phyloP scores from a whole-genome alignment of 2,329 filamentous ascomycete genomes.

The Paraphaeosphaeria sporulosa region DNA sequence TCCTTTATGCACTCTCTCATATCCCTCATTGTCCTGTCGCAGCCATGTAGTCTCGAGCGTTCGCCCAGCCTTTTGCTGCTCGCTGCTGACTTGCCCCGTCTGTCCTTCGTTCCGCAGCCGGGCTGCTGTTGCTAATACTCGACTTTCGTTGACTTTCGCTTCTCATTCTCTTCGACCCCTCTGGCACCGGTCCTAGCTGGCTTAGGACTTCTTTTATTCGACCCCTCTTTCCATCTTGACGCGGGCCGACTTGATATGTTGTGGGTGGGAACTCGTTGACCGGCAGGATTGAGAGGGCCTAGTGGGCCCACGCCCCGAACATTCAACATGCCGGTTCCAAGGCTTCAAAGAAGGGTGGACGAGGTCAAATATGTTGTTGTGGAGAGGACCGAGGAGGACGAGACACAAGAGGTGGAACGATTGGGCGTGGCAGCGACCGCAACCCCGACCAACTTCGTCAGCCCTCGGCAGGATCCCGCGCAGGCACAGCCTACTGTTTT shows the following conservation, averaged over 20 bases:
- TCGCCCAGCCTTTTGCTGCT: slow-evolving; percentile 44
- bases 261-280: slow-evolving; percentile 36
- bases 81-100: slow-evolving; percentile 42
- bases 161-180: slow-evolving; percentile 23
- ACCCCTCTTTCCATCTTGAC: slow-evolving; percentile 24
- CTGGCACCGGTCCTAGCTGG: slow-evolving; percentile 45
- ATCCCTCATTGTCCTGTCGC: slow-evolving; percentile 41
- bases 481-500: slow-evolving; percentile 19
- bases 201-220: slow-evolving; percentile 35
- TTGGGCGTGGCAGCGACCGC: slow-evolving; percentile 20
- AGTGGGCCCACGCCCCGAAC: slow-evolving; percentile 24
- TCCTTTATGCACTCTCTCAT: slow-evolving; percentile 48
- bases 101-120: slow-evolving; percentile 48
- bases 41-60: slow-evolving; percentile 45
- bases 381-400: slow-evolving; percentile 26
- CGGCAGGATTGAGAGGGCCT: slow-evolving; percentile 45
- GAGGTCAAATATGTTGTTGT: slow-evolving; percentile 41
- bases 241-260: slow-evolving; percentile 45
- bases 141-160: slow-evolving; percentile 38
- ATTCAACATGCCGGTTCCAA: slow-evolving; percentile 39
- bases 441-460: slow-evolving; percentile 28
- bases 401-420: slow-evolving; percentile 21
- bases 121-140: slow-evolving; percentile 47
- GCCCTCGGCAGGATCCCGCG: slow-evolving; percentile 23
- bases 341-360: slow-evolving; percentile 29